Base-by-base conservation (phyloP, 2,329 filamentous ascomycete genomes). In the Clathrospora elynae region DNA sequence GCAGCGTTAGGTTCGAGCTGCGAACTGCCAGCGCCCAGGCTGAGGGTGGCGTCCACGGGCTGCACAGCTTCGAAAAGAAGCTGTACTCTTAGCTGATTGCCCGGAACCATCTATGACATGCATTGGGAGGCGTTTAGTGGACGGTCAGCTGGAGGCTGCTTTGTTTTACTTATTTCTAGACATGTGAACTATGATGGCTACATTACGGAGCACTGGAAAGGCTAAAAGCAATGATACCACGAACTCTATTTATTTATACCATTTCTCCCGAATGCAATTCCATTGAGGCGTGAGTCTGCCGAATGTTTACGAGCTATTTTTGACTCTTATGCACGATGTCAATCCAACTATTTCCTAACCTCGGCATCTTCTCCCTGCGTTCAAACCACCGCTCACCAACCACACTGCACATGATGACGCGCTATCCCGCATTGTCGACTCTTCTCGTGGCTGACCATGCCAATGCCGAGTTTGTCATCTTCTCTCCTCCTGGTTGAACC, bases 41-140 rank as follows among this genome's bases (percentile, higher is more conserved):
- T 46, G 93, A 99, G 79, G 93, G 93, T 55, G 93, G 92, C 69
- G 91, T 99, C 50, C 95, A 97, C 77, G 83, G 84, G 46, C 90
- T 99, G 81, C 90, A 97, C 78, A 92, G 89, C 71, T 97, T 95
- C 71, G 93, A 97, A 80, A 99, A 99, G 87, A 99, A 97, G 83
- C 87, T 99, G 59, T 99, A 95, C 75, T 90, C 90, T 64, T 96
- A 84, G 53, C 50, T 8, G 13, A 24, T 23, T 36, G 22, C 33
- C 22, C 12, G 11, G 35, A 6, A 26, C 13, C 36, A 40, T 42
- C 18, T 35, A 42, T n/a, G 29, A 38, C 25, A 41, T 66, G 62
- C 63, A 68, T 67, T 51, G 53, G 47, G 57, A 46, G 40, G 66
- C 61, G 60, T 59, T 66, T 61, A 48, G 53, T 47, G 29, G 47